Base-by-base conservation (phyloP, 129 eudicot genomes). In the Chrysanthemum lavandulifolium region DNA sequence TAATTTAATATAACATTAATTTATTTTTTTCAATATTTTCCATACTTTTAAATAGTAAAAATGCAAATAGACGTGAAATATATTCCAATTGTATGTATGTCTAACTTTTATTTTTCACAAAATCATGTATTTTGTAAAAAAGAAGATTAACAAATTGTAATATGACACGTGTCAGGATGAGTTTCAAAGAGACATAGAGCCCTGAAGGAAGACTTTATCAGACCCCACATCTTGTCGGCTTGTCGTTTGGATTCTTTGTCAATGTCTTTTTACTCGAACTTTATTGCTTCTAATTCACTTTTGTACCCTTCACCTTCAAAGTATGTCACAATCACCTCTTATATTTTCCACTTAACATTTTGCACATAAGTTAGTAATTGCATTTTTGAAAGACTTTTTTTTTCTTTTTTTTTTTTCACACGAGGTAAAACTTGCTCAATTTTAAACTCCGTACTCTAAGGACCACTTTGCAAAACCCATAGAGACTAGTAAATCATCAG, bases 201-300 rank as follows among this genome's bases (percentile, higher is more conserved):
- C 61, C 60, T 71, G 83, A 51, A 25, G 23, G 67, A 60, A 45
- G 79, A 74, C 75, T 33, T 60, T 69, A 13, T 21, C 74, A 77
- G 94, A 69, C 69, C 89, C 89, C 88, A 81, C 89, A 54, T 27
- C 64, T 79, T 91, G 96, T 91, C 93, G 96, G 96, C 27, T 88
- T 91, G 96, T 91, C 96, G 86, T 83, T 82, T 78, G 90, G 86
- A 84, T 57, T 54, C 67, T 68, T 85, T 53, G 81, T 75, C 86
- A 70, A 63, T 55, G 69, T 53, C 60, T 55, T 55, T 75, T 61
- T 73, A 51, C 62, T 63, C 81, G 19, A 63, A 78, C 81, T 52
- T 77, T 62, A 50, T 76, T 47, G 33, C 49, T 19, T 52, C 10
- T 29, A 0, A 57, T 68, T 50, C 53, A 0, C 56, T 12, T 13